A percentile compares a stretch with the other conserved stretches of the same genome.
Conservation (phyloP, 1,139 yeast species). For the Sugiyamaella neomexicana region DNA sequence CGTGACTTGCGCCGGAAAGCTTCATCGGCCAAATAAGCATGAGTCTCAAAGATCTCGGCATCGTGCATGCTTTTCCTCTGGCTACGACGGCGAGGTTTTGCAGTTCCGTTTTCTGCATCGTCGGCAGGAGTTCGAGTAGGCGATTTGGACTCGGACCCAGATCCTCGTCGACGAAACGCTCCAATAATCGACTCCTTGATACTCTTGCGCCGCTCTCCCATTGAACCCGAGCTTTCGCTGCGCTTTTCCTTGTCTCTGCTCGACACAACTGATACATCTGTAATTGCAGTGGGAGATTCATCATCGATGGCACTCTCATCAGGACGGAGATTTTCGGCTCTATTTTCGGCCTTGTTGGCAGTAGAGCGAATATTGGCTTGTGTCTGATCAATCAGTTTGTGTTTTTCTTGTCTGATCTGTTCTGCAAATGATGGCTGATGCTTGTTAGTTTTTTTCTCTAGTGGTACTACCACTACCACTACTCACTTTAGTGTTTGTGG, state of each 20-base stretch:
- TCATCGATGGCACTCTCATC: slow-evolving; percentile 9
- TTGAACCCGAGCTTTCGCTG: slow-evolving; percentile 7
- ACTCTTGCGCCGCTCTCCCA: slow-evolving; percentile 12
- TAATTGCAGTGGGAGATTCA: slow-evolving; percentile 2
- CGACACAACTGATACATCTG: slow-evolving; percentile 9
- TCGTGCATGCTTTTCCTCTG: slow-evolving; percentile 21
- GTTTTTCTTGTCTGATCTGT: slow-evolving; percentile 3
- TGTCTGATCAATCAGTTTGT: slow-evolving; percentile 1
- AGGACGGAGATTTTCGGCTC: slow-evolving; percentile 1
- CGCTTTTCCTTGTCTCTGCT: slow-evolving; percentile 15
- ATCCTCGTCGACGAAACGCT: slow-evolving; percentile 14
- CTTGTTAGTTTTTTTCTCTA: no score
- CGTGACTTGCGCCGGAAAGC: slow-evolving; percentile 4
- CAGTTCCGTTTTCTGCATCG: neutral
- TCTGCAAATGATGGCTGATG: slow-evolving; percentile 3
- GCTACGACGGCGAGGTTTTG: slow-evolving; percentile 4
- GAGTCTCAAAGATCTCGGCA: slow-evolving; percentile 14
- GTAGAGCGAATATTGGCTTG: neutral
- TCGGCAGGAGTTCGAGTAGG: neutral
- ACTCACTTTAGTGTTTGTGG: neutral
- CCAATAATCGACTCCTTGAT: slow-evolving; percentile 18
- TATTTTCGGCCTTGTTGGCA: neutral
- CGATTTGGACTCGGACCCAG: slow-evolving; percentile 7
- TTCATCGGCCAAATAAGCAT: slow-evolving; percentile 4
- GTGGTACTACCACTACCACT: no score